Base-by-base conservation (phyloP, 192 early-diverging fungal genomes). In the Coemansia furcata region DNA sequence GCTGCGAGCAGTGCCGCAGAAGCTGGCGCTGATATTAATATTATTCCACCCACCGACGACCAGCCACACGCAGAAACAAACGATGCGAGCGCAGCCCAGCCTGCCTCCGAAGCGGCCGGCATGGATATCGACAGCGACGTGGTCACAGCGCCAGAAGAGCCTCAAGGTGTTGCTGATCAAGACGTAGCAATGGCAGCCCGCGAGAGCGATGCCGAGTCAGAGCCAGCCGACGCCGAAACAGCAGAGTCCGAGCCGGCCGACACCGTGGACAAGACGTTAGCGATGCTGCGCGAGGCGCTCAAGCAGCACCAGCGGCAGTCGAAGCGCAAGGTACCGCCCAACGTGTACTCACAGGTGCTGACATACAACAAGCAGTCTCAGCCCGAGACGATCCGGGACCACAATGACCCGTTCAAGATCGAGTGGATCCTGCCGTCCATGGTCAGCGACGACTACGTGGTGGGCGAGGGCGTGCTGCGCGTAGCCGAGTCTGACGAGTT, bases 401-500 rank as follows among this genome's bases (percentile, higher is more conserved):
- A 95, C 68, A 97, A 97, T 70, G 95, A 97, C 66, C 94, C 94
- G 6, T 93, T 92, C 72, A 89, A 90, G 60, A 87, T 95, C 19
- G 95, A 97, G 40, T 97, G 94, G 94, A 88, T 89, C 0, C 35
- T 44, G 30, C 68, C 87, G 0, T 65, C 85, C 0, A 68, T 72
- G 26, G 72, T 78, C 8, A 62, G 73, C n/a, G 84, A 59, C 12
- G 85, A 88, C 14, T 77, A 75, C 63, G 61, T 78, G n/a, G 62
- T 75, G 12, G 78, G 78, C 39, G 83, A 80, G 40, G 21, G 32
- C 38, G 78, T 62, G 23, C 49, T 74, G 35, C 68, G 69, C 19
- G 69, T 84, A 36, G 72, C 74, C 19, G 66, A 77, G 42, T 33
- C 66, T 11, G 66, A 67, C 2, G 36, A 75, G 42, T 82, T 82